Evolutionary conservation across 2,329 filamentous ascomycete genomes (phyloP).

Genomic region (Hypoxylon sp.): DNA sequence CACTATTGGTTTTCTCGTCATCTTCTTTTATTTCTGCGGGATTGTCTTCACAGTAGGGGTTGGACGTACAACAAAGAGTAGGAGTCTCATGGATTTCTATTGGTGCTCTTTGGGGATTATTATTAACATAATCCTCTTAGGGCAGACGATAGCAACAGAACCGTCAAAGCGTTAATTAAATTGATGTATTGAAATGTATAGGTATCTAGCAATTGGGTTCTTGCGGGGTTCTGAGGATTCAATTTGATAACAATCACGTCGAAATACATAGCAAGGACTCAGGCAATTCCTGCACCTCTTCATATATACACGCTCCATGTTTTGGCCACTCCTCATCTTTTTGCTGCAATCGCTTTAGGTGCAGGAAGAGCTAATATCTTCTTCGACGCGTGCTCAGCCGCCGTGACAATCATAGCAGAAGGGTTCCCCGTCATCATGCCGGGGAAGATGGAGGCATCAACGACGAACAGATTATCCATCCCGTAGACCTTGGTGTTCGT

Average conservation of each 20-base stretch:
- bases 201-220: no score
- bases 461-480: conserved; percentile 76
- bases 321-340: conserved; percentile 1
- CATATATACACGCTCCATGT: neutral
- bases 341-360: conserved; percentile 10
- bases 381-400: conserved; percentile 43
- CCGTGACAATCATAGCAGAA: conserved; percentile 45
- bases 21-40: neutral
- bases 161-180: no score
- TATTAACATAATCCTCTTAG: no score
- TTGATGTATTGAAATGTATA: no score
- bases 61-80: conserved; percentile 18
- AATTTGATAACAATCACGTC: neutral
- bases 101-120: neutral
- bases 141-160: no score
- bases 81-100: conserved; percentile 7
- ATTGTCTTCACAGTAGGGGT: conserved; percentile 1
- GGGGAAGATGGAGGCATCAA: conserved; percentile 77
- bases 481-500: conserved; percentile 75
- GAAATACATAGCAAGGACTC: neutral
- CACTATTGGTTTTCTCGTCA: no score
- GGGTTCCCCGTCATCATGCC: conserved; percentile 78
- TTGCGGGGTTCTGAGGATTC: neutral
- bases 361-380: conserved; percentile 52
- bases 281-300: neutral